Conservation (phyloP, 345 rosid species). For the Bruguiera gymnorhiza region DNA sequence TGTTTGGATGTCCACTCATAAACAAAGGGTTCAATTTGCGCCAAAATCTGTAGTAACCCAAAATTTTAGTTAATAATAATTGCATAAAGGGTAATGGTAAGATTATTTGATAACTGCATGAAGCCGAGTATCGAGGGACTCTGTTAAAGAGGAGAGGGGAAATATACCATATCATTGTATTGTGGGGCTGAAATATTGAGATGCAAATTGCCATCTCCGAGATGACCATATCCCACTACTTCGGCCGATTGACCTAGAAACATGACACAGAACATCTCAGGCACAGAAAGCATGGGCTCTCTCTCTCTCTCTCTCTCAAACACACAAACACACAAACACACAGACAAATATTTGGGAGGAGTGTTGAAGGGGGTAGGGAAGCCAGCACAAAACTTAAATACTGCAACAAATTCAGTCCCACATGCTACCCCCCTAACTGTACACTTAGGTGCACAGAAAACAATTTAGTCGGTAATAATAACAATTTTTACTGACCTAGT, state of each 20-base stretch:
- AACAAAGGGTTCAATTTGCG: conserved; percentile 79
- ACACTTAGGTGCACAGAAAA: neutral
- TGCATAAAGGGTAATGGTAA: neutral
- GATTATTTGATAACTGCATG: neutral
- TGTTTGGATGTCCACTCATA: conserved; percentile 92
- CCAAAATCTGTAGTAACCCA: conserved; percentile 48
- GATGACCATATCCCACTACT: conserved; percentile 90
- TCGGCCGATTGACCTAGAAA: conserved; percentile 61
- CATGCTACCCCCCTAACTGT: neutral
- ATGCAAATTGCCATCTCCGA: conserved; percentile 93
- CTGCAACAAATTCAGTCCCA: neutral
- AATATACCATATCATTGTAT: conserved; percentile 60
- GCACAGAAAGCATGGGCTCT: too few species aligned
- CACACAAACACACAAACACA: too few species aligned
- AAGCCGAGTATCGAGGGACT: neutral
- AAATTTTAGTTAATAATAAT: neutral
- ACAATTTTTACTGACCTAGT: conserved; percentile 49
- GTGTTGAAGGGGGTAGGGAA: too few species aligned
- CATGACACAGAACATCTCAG: neutral
- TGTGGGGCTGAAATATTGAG: conserved; percentile 70
- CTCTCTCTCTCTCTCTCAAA: too few species aligned
- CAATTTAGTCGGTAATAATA: neutral
- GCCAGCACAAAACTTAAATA: too few species aligned
- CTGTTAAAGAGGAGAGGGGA: conserved; percentile 1
- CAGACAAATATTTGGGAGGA: neutral